phyloP scores from a whole-genome alignment of 1,139 yeast species.

The Hanseniaspora sp. region DNA sequence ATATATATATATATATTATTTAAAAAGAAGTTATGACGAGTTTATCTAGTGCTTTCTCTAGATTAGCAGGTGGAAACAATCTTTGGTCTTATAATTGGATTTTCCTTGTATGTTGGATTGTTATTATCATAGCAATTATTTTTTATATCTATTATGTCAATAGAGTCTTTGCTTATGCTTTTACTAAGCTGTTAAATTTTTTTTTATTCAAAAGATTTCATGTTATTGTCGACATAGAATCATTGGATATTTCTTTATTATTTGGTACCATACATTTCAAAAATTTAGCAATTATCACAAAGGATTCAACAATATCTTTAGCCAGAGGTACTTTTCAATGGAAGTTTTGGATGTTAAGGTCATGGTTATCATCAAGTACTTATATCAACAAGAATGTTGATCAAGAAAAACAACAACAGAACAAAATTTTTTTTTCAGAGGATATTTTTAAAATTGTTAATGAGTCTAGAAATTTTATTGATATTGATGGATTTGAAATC shows the following conservation, averaged over 20 bases:
- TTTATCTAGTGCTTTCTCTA: neutral
- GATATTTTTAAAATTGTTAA: conserved; percentile 9
- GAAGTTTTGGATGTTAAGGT: conserved; percentile 66
- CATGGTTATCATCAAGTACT: conserved; percentile 37
- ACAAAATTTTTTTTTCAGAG: conserved; percentile 22
- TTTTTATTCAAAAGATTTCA: conserved; percentile 46
- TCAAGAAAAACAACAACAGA: conserved; percentile 32
- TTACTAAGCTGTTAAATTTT: conserved; percentile 43
- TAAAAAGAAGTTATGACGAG: too few species aligned
- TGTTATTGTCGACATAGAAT: conserved; percentile 44
- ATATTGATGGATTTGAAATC: conserved; percentile 66
- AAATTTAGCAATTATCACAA: conserved; percentile 58
- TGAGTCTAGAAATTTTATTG: conserved; percentile 39
- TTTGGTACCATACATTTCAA: conserved; percentile 77
- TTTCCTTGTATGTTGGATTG: conserved; percentile 71
- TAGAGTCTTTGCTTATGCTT: conserved; percentile 52
- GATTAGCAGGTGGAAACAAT: neutral
- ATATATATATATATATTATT: too few species aligned
- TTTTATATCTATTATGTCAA: conserved; percentile 67
- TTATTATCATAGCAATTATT: conserved; percentile 51
- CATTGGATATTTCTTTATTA: conserved; percentile 60
- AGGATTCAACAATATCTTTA: conserved; percentile 58
- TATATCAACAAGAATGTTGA: conserved; percentile 30
- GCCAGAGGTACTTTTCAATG: conserved; percentile 69
- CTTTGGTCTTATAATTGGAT: conserved; percentile 56